Conservation (phyloP, 1,284 basidiomycete species). For the Tranzscheliella williamsii region DNA sequence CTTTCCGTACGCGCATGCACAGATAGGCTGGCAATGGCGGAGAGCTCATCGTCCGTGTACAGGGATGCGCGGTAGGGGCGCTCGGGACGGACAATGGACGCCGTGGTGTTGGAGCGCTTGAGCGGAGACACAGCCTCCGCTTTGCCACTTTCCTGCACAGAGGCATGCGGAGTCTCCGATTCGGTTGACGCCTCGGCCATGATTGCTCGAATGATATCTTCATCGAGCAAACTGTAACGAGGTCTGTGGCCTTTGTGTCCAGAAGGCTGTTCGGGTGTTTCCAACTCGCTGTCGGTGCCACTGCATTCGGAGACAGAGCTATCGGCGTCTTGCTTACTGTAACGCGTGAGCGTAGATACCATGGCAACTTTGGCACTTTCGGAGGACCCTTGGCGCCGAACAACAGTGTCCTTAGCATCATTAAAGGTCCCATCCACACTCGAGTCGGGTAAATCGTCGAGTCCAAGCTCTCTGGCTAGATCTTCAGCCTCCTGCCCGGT, state of each 20-base stretch:
- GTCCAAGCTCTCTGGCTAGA: slow-evolving; percentile 37
- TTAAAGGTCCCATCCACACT: slow-evolving; percentile 14
- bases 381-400: slow-evolving; percentile 2
- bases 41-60: slow-evolving; percentile 43
- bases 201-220: slow-evolving; percentile 26
- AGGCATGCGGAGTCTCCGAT: not conserved
- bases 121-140: slow-evolving; percentile 2
- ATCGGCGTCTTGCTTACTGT: slow-evolving; percentile 14
- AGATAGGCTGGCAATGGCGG: slow-evolving; percentile 3
- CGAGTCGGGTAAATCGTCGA: slow-evolving; percentile 23
- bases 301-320: slow-evolving; percentile 26
- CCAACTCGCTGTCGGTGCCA: slow-evolving; percentile 22
- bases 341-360: slow-evolving; percentile 15
- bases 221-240: slow-evolving; percentile 29
- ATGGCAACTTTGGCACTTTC: slow-evolving; percentile 8
- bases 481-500: slow-evolving; percentile 33
- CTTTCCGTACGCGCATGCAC: slow-evolving; percentile 26
- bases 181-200: slow-evolving; percentile 6
- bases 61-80: slow-evolving; percentile 42
- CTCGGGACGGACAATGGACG: slow-evolving; percentile 13
- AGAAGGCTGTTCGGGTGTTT: slow-evolving; percentile 7
- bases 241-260: slow-evolving; percentile 8
- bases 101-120: slow-evolving; percentile 20
- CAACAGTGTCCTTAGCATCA: not conserved
- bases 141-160: not conserved